These are phyloP conservation scores for Spinacia oleracea DNA, from an alignment of 179 eudicot species.

Conservation along the genomic window DNA sequence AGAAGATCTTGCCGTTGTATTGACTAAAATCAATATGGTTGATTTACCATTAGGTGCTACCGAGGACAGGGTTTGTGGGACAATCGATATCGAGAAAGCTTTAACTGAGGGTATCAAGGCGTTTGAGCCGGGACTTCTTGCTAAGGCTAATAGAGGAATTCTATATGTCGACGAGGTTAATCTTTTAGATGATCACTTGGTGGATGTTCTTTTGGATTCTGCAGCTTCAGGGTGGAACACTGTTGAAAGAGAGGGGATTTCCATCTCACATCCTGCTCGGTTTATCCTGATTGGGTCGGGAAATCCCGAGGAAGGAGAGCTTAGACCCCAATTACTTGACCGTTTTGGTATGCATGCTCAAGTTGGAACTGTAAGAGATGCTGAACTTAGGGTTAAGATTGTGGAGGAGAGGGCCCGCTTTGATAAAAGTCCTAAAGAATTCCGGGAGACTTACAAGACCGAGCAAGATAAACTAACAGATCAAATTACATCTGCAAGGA, in stretches of 20 bases:
- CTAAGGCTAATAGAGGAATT: slow-evolving; percentile 97
- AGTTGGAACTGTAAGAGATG: slow-evolving; percentile 90
- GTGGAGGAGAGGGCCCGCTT: slow-evolving; percentile 91
- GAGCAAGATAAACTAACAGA: slow-evolving; percentile 82
- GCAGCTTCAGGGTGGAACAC: slow-evolving; percentile 99
- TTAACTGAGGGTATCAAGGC: slow-evolving; percentile 93
- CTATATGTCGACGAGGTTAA: slow-evolving; percentile 93
- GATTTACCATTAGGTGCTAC: slow-evolving; percentile 95
- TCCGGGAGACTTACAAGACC: slow-evolving; percentile 56
- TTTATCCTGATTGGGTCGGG: slow-evolving; percentile 92
- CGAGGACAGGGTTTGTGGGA: slow-evolving; percentile 93
- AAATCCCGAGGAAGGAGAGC: slow-evolving; percentile 94
- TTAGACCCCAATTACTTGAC: slow-evolving; percentile 86
- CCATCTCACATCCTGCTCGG: slow-evolving; percentile 93
- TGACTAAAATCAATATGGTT: slow-evolving; percentile 91
- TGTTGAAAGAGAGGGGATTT: slow-evolving; percentile 90
- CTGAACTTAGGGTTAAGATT: slow-evolving; percentile 91
- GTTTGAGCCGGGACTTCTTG: slow-evolving; percentile 96
- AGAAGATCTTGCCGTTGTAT: slow-evolving; percentile 51
- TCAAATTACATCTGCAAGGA: slow-evolving; percentile 65
- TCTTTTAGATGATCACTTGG: slow-evolving; percentile 82
- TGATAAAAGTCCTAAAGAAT: slow-evolving; percentile 76
- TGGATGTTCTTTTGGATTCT: slow-evolving; percentile 89
- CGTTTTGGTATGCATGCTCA: slow-evolving; percentile 98
- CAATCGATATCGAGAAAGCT: slow-evolving; percentile 93